Evolutionary conservation across 1,284 basidiomycete genomes (phyloP), one percentile per base, ranked within the genome.

Genomic region (Naganishia sp.): DNA sequence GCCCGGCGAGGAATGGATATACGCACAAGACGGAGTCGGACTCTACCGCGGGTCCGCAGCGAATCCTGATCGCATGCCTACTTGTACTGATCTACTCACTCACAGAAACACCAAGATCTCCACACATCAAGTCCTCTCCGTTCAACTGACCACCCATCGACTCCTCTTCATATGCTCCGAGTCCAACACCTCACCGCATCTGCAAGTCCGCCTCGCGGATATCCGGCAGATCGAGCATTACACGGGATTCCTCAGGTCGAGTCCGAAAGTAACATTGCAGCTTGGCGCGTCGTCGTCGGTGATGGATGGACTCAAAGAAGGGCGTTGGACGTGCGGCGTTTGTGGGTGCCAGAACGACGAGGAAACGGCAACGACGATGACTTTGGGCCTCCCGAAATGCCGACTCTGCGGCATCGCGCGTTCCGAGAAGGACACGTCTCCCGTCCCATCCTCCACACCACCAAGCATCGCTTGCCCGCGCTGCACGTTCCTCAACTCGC

Each of bases 401-500:
- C 82, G 81, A 10, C 83, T 83, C 83, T 94, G 72, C 85, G 91
- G 72, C 80, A 88, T 79, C 13, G 11, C 57, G 31, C 41, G 31
- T 21, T 15, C 39, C 46, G 43, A 35, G 10, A 45, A 21, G 46
- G 55, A 43, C 51, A n/a, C 18, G 23, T 10, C 32, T 3, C n/a
- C 42, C 31, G 52, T 9, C 2, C 1, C 52, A 32, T 21, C 52
- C 31, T 23, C 52, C 15, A 7, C 31, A 31, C 25, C 31, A 35
- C 35, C 50, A 3, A 23, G 21, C 17, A 46, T 89, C 42, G 79
- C 89, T 13, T 99, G 95, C 78, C 84, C 88, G 0, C 87, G 87
- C 0, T 99, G 95, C 74, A 98, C 95, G 0, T 99, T 95, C 74
- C 82, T 94, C 35, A 99, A 99, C 77, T 88, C 91, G 70, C 86